Evolutionary conservation across 2,329 filamentous ascomycete species (phyloP), one percentile per base, ranked within the genome.

Genomic region (Xylaria polymorpha): DNA sequence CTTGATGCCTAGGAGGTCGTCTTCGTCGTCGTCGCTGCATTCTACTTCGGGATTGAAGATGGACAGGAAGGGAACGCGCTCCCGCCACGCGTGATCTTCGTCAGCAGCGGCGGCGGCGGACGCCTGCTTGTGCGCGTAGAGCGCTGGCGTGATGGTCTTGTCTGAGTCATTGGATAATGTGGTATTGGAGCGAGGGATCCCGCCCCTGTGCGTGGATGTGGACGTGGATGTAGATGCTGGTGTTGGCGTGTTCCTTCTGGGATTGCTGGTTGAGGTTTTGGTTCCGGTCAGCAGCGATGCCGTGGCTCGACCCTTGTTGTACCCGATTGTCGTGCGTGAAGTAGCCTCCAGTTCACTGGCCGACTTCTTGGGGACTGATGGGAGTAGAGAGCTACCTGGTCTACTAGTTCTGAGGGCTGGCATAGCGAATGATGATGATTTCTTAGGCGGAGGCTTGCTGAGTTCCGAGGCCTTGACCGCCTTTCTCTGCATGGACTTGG

Each of bases 301-400:
- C 4, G 83, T 83, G 48, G 83, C 82, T 41, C 93, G 88, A 41
- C 94, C 94, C 79, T 92, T 93, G 65, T 88, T 92, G 78, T 97
- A 97, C 18, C 94, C 94, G 50, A 97, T 86, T 0, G 94, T 97
- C 64, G 89, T 94, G 71, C 90, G 89, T 1, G 94, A 97, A 6
- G 89, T 90, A 6, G 87, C 88, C 25, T 88, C 85, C 1, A 91
- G 90, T 12, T 89, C 87, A 73, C 87, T 84, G 10, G 84, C 84
- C 0, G 84, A 80, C 57, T 80, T 78, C 69, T 86, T 86, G 8
- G 83, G 81, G 2, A 84, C 80, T 5, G 80, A 74, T 6, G 80
- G 74, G n/a, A 81, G 77, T 61, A 85, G 85, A 68, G 76, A 61
- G 66, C 57, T 71, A 3, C 68, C 69, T 69, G 66, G 76, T 72